A percentile compares a stretch with the other conserved stretches of the same genome.
Evolutionary conservation across 345 rosid species (phyloP).

Genomic region (Crucihimalaya himalaica): DNA sequence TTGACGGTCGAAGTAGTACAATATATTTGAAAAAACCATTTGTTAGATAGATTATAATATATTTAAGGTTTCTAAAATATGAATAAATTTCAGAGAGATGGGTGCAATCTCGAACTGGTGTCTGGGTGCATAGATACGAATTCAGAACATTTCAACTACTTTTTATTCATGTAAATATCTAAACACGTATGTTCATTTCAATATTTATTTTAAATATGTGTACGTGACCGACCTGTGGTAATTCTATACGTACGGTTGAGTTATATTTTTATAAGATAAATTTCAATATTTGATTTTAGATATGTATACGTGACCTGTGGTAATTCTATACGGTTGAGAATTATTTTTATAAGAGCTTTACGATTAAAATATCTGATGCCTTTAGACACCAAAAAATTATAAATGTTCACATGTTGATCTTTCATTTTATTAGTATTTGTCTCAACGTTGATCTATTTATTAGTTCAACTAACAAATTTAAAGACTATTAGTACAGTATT

Average conservation of each 20-base stretch:
- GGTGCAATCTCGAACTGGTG: too few relatives aligned
- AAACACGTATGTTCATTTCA: not conserved
- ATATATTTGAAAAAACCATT: too few relatives aligned
- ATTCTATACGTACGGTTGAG: too few relatives aligned
- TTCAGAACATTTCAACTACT: not conserved
- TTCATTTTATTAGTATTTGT: too few relatives aligned
- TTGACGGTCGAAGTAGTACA: too few relatives aligned
- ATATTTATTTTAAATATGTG: too few relatives aligned
- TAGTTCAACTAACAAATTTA: slow-evolving; percentile 30
- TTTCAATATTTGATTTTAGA: not conserved
- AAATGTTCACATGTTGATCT: slow-evolving; percentile 1
- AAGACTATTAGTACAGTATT: not conserved
- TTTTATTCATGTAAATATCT: not conserved
- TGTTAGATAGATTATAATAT: too few relatives aligned
- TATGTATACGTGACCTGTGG: not conserved
- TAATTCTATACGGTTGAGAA: not conserved
- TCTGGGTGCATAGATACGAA: too few relatives aligned
- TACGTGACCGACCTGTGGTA: too few relatives aligned
- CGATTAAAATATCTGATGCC: not conserved
- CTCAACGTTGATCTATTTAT: not conserved
- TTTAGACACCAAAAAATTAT: not conserved
- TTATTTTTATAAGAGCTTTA: not conserved
- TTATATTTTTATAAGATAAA: not conserved
- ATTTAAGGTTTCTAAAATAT: too few relatives aligned
- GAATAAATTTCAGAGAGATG: too few relatives aligned